phyloP scores from a whole-genome alignment of 306 rosid genomes.

The Acmispon strigosus region DNA sequence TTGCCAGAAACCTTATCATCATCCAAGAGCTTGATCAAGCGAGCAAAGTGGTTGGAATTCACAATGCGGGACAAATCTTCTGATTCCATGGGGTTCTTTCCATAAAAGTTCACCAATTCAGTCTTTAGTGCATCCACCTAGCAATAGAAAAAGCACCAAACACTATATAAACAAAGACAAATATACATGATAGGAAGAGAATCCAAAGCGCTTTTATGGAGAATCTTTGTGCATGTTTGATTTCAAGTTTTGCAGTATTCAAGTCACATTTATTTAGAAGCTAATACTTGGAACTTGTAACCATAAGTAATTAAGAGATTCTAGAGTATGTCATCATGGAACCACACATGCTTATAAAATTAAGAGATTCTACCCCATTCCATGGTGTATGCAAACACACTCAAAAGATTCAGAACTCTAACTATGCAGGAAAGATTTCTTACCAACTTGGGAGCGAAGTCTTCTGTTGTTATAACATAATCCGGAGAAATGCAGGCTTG shows the following conservation, averaged over 20 bases:
- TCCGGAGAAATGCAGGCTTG: slow-evolving; percentile 91
- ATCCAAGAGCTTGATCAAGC: slow-evolving; percentile 69
- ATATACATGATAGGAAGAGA: too few relatives aligned
- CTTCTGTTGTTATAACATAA: slow-evolving; percentile 69
- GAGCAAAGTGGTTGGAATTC: slow-evolving; percentile 68
- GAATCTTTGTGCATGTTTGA: too few relatives aligned
- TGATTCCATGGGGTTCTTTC: slow-evolving; percentile 70
- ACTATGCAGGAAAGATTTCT: slow-evolving; percentile 17
- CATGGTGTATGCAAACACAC: too few relatives aligned
- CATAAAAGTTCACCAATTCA: slow-evolving; percentile 66
- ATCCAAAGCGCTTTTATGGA: too few relatives aligned
- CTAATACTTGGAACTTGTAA: too few relatives aligned
- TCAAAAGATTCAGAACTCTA: background rate
- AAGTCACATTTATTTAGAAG: too few relatives aligned
- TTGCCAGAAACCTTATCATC: slow-evolving; percentile 82
- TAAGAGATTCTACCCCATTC: too few relatives aligned
- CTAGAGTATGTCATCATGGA: too few relatives aligned
- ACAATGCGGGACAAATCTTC: slow-evolving; percentile 86
- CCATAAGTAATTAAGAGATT: too few relatives aligned
- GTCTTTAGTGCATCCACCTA: slow-evolving; percentile 70
- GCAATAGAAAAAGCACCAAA: slow-evolving; percentile 18
- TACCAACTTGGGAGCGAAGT: slow-evolving; percentile 80
- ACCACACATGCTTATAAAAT: too few relatives aligned
- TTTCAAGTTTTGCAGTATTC: too few relatives aligned
- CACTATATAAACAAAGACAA: background rate